A percentile compares a stretch with the other conserved stretches of the same genome.
Evolutionary conservation across 1,284 basidiomycete species (phyloP).

Genomic region (Puccinia polysora): DNA sequence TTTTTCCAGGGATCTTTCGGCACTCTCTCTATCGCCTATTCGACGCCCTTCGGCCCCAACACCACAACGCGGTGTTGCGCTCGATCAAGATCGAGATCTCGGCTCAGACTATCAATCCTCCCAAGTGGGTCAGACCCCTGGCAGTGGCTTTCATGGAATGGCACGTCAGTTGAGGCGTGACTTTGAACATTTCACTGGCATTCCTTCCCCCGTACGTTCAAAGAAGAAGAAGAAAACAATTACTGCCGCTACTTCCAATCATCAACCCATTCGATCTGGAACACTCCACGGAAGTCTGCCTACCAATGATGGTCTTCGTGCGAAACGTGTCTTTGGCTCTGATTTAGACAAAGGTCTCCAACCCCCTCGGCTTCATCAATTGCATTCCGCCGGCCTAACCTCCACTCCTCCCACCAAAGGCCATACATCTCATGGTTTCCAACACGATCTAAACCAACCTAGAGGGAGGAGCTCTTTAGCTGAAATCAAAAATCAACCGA

Average conservation of each 20-base stretch:
- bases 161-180: conserved; percentile 34
- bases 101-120: conserved; percentile 10
- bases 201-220: conserved; percentile 13
- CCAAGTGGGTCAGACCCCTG: conserved; percentile 12
- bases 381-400: conserved; percentile 18
- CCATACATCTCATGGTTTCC: not conserved
- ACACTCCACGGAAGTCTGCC: conserved; percentile 29
- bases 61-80: not conserved
- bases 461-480: not conserved
- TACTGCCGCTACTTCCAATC: not conserved
- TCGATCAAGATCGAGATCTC: not conserved
- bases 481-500: not conserved
- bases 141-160: conserved; percentile 40
- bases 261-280: not conserved
- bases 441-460: conserved; percentile 14
- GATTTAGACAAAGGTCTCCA: conserved; percentile 18
- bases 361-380: conserved; percentile 12
- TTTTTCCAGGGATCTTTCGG: conserved; percentile 39
- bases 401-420: conserved; percentile 29
- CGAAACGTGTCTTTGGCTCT: conserved; percentile 35
- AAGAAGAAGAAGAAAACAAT: not conserved
- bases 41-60: conserved; percentile 32
- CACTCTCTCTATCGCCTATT: conserved; percentile 38
- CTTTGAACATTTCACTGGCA: conserved; percentile 20
- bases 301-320: conserved; percentile 23